Evolutionary conservation across 2,329 filamentous ascomycete species (phyloP).

Genomic region (Cladobotryum mycophilum): DNA sequence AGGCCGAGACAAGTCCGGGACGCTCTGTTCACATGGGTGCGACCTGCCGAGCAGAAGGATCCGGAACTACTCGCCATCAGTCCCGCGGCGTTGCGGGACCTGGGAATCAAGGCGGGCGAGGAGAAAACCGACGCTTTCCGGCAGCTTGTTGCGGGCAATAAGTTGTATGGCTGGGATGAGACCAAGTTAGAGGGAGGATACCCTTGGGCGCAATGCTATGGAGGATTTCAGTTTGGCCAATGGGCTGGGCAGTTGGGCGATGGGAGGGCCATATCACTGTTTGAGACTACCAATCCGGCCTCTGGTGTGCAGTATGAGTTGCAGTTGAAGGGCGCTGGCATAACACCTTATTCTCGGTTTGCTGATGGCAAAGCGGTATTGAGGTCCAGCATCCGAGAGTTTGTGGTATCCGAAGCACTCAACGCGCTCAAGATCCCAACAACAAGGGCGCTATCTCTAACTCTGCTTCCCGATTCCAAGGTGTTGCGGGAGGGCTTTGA

Average conservation of each 20-base stretch:
- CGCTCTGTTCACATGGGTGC: slow-evolving; percentile 85
- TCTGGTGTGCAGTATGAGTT: slow-evolving; percentile 77
- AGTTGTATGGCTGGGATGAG: slow-evolving; percentile 71
- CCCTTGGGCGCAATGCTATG: slow-evolving; percentile 98
- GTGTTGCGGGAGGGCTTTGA: slow-evolving; percentile 77
- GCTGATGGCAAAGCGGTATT: slow-evolving; percentile 94
- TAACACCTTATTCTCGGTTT: slow-evolving; percentile 92
- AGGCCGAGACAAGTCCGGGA: slow-evolving; percentile 76
- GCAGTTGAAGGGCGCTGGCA: slow-evolving; percentile 88
- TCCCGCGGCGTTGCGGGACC: slow-evolving; percentile 66
- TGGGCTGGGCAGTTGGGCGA: slow-evolving; percentile 97
- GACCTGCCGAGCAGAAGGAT: slow-evolving; percentile 65
- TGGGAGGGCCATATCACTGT: slow-evolving; percentile 87
- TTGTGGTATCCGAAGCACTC: slow-evolving; percentile 82
- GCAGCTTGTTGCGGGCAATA: slow-evolving; percentile 73
- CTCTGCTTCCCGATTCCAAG: slow-evolving; percentile 62
- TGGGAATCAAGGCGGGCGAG: slow-evolving; percentile 68
- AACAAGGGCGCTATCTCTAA: slow-evolving; percentile 80
- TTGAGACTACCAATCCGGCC: slow-evolving; percentile 73
- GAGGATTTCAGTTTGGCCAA: slow-evolving; percentile 71
- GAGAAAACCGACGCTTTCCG: slow-evolving; percentile 68
- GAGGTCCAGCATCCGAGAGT: slow-evolving; percentile 88
- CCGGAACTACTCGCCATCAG: slow-evolving; percentile 80
- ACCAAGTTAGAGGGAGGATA: slow-evolving; percentile 65
- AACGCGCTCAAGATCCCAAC: slow-evolving; percentile 80